Evolutionary conservation across 345 rosid species (phyloP), one percentile per base, ranked within the genome.

Genomic region (Rubroshorea leprosula): DNA sequence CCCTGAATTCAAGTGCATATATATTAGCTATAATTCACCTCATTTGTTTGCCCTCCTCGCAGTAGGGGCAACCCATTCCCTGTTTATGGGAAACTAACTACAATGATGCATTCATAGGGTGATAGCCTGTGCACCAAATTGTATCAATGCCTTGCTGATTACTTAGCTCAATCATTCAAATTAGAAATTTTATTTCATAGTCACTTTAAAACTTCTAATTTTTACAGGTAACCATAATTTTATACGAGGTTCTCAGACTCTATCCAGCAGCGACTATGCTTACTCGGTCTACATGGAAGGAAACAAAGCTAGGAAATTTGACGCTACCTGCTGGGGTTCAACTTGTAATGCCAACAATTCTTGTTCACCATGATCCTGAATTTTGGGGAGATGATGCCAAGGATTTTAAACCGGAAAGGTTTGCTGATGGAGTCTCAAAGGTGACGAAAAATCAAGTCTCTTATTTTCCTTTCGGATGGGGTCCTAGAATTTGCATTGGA

Each of bases 361-460:
- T 66, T 44, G 45, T 85, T 24, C 87, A 88, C 52, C 82, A 72
- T 50, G 83, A 73, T 54, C 65, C 65, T 20, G 72, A 77, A 49
- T 51, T 72, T 0, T 85, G 83, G 87, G 90, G 84, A 20, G 76
- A 79, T 9, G 86, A 85, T 61, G 84, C 65, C 11, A 50, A 60
- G 11, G 79, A 88, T 45, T 81, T 88, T 72, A 75, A 76, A 23
- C 88, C 85, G 5, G 67, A 73, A 23, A 81, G 82, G 56, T 80
- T 87, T 47, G 57, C 23, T 0, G 72, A 72, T 29, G 84, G 84
- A 45, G 58, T 82, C 31, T 57, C 80, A 20, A 79, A 74, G 50
- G 92, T 83, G 2, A 75, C 84, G 0, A 78, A 73, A 54, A 83
- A 78, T 79, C 35, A 9, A 29, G 5, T 29, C 35, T 4, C 35